Conservation (phyloP, 73 alveolate species). For the Stentor coeruleus region DNA sequence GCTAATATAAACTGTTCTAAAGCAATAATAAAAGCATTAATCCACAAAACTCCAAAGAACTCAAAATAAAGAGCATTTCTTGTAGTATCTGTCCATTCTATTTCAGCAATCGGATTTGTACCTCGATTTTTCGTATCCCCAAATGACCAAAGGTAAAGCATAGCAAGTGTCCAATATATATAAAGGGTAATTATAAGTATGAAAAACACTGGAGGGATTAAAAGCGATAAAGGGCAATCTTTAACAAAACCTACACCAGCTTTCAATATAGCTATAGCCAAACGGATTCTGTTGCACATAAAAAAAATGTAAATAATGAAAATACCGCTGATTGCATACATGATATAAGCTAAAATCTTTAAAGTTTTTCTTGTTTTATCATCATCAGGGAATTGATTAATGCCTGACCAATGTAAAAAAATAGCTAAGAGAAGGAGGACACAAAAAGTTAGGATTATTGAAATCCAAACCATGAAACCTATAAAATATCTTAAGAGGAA, state of each 20-base stretch:
- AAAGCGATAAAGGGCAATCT: constrained; percentile 59
- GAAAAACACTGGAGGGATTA: constrained; percentile 88
- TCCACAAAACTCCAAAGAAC: constrained; percentile 89
- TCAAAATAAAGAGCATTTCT: constrained; percentile 79
- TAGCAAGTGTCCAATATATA: constrained; percentile 80
- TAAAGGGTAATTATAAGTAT: constrained; percentile 58
- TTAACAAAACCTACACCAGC: constrained; percentile 85
- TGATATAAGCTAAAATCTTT: constrained; percentile 27
- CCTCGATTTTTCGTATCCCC: constrained; percentile 77
- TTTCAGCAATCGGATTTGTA: constrained; percentile 69
- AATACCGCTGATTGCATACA: constrained; percentile 53
- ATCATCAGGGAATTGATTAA: constrained; percentile 11
- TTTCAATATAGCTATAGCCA: constrained; percentile 87
- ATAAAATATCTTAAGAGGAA: constrained; percentile 47
- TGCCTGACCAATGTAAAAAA: constrained; percentile 23
- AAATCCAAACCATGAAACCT: constrained; percentile 48
- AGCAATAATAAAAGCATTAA: constrained; percentile 82
- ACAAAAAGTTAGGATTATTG: constrained; percentile 31
- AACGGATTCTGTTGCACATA: constrained; percentile 85
- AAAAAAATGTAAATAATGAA: constrained; percentile 64
- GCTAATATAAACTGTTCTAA: constrained; percentile 87
- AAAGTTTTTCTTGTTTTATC: constrained; percentile 27
- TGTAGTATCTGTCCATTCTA: constrained; percentile 87
- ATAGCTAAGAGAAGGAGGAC: constrained; percentile 29
- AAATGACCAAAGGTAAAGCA: constrained; percentile 72